Base-by-base conservation (phyloP, 2,329 filamentous ascomycete genomes). In the Colletotrichum endophyticum region DNA sequence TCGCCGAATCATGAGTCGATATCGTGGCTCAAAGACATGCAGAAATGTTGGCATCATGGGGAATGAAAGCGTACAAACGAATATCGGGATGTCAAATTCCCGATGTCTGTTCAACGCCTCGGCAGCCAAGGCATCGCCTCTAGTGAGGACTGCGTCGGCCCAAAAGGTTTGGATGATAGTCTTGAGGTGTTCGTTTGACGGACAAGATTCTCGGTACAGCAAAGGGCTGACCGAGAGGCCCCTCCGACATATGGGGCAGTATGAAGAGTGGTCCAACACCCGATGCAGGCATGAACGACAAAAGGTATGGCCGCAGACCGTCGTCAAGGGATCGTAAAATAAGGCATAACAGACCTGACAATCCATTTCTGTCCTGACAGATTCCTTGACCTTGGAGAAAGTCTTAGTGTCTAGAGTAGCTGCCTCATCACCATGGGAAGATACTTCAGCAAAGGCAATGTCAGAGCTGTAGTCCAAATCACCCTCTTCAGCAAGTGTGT, bases 1-100 rank as follows among this genome's bases (percentile, higher is more conserved):
- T 44, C 95, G 91, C 63, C 94, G 91, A 49, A 98, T 94, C 95
- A 98, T 97, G n/a, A 97, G 88, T 9, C 95, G 92, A 82, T 98
- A 98, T 8, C 95, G 91, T n/a, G 95, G 95, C 83, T 98, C 96
- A 81, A 98, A 98, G n/a, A 98, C 91, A 80, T 98, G 95, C 5
- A 98, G 87, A 79, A 97, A 97, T 0, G 95, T 96, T 0, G 94
- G 95, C 91, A 96, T 95, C 3, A 90, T 88, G 1, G 96, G 96
- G 79, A 97, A 96, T 0, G 95, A 91, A 11, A 98, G 85, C 0
- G 95, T 95, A 84, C 95, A 97, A 36, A 98, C 91, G 79, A 98
- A 98, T 0, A 98, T 87, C 0, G 95, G 91, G 6, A 93, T 90
- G 44, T 92, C 90, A 22, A 92, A 87, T 12, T 92, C 91, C 6